phyloP scores from a whole-genome alignment of 257 asterid genomes.

The Solanum rostratum region DNA sequence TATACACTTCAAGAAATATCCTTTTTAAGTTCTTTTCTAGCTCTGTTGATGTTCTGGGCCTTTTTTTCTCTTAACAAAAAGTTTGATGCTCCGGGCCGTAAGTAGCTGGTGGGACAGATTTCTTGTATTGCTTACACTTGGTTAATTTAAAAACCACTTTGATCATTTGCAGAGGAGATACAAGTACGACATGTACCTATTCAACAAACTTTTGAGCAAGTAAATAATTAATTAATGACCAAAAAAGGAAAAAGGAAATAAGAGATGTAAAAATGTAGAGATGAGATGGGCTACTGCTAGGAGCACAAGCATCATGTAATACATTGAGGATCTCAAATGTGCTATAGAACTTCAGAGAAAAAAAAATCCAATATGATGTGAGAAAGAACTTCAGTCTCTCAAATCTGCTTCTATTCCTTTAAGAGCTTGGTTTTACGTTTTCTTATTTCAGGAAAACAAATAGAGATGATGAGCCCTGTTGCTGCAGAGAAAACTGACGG shows the following conservation, averaged over 20 bases:
- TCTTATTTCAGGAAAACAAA: slow-evolving; percentile 30
- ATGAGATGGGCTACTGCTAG: neutral
- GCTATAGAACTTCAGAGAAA: neutral
- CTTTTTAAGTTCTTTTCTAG: neutral
- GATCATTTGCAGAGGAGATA: neutral
- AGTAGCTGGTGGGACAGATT: neutral
- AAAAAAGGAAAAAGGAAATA: neutral
- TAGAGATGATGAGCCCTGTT: slow-evolving; percentile 2
- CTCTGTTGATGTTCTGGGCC: neutral
- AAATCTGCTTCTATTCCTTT: neutral
- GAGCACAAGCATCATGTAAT: neutral
- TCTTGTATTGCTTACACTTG: neutral
- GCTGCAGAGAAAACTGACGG: slow-evolving; percentile 18
- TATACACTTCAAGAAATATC: neutral
- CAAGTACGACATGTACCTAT: neutral
- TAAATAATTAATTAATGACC: neutral
- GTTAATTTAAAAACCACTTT: neutral
- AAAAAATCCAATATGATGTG: neutral
- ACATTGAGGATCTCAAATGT: neutral
- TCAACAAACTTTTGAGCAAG: neutral
- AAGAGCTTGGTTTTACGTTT: neutral
- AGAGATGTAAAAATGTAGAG: neutral
- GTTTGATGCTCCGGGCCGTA: neutral
- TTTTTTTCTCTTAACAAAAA: neutral
- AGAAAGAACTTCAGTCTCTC: neutral